Conservation (phyloP, 805 yeast species). For the Pichia manshurica region DNA sequence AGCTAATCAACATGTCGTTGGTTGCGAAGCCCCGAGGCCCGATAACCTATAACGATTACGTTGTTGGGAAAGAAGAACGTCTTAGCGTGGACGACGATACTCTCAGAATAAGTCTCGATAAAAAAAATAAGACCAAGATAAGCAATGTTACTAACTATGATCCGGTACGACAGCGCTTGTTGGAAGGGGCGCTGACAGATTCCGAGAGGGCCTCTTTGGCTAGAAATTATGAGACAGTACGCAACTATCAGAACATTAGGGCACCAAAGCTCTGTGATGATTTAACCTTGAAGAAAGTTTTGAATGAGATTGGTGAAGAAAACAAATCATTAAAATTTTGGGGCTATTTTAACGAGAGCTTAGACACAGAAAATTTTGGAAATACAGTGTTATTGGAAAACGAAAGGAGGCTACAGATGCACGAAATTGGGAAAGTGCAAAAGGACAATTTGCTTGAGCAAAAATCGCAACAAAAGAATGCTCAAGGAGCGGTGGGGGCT, state of each 20-base stretch:
- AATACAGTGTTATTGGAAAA: constrained; percentile 2
- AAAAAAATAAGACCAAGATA: constrained; percentile 12
- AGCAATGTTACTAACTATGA: constrained; percentile 16
- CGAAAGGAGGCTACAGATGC: constrained; percentile 9
- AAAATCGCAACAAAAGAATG: not conserved
- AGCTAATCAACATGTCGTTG: constrained; percentile 15
- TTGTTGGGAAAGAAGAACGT: not conserved
- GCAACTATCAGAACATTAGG: constrained; percentile 3
- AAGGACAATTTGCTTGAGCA: not conserved
- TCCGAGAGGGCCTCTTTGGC: not conserved
- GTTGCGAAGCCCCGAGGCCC: constrained; percentile 19
- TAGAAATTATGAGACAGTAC: constrained; percentile 5
- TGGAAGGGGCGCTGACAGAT: constrained; percentile 1
- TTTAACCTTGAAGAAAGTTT: constrained; percentile 5
- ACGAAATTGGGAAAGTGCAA: not conserved
- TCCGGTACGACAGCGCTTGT: constrained; percentile 12
- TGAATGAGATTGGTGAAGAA: constrained; percentile 6
- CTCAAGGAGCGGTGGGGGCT: not conserved
- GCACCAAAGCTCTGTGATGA: constrained; percentile 11
- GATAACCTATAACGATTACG: constrained; percentile 4
- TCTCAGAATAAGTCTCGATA: not conserved
- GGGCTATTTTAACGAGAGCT: constrained; percentile 3
- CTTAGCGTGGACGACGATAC: not conserved
- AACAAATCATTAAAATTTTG: constrained; percentile 6
- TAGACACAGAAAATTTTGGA: constrained; percentile 1